These are phyloP conservation scores for Poronia punctata DNA, from an alignment of 495 filamentous ascomycete genomes.

Conservation along the genomic window DNA sequence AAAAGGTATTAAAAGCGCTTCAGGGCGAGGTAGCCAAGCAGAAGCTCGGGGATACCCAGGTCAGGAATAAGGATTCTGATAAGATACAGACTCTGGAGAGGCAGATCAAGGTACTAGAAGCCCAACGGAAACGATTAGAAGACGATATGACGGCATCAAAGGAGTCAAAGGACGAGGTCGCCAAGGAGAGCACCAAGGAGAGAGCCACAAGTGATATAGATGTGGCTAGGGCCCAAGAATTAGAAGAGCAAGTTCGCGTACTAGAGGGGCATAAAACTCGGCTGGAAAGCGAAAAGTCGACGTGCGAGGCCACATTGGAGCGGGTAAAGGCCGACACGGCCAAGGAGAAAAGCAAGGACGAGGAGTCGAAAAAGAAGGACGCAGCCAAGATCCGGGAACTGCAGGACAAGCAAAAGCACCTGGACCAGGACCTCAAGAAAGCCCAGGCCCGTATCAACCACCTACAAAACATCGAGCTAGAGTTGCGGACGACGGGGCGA, in stretches of 20 bases:
- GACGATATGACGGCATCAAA: background rate
- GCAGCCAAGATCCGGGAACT: conserved; percentile 3
- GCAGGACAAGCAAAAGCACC: conserved; percentile 5
- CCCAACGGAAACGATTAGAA: background rate
- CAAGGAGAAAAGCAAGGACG: conserved; percentile 4
- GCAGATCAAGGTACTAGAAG: conserved; percentile 1
- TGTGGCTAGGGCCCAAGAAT: too few relatives aligned
- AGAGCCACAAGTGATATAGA: too few relatives aligned
- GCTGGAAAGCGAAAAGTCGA: background rate
- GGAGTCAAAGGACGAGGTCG: background rate
- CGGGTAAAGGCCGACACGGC: background rate
- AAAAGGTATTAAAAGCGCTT: too few relatives aligned
- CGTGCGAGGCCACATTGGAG: background rate
- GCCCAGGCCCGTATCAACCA: background rate
- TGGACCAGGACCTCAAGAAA: background rate
- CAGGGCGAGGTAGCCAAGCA: too few relatives aligned
- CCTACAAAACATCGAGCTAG: too few relatives aligned
- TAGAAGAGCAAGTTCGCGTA: too few relatives aligned
- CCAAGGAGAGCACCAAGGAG: background rate
- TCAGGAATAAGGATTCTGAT: background rate
- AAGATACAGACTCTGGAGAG: background rate
- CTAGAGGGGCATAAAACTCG: background rate
- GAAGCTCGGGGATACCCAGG: too few relatives aligned
- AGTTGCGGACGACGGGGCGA: too few relatives aligned
- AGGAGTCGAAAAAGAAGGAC: background rate